These are phyloP conservation scores for Aleurites moluccanus DNA, from an alignment of 441 rosid genomes.

Conservation along the genomic window DNA sequence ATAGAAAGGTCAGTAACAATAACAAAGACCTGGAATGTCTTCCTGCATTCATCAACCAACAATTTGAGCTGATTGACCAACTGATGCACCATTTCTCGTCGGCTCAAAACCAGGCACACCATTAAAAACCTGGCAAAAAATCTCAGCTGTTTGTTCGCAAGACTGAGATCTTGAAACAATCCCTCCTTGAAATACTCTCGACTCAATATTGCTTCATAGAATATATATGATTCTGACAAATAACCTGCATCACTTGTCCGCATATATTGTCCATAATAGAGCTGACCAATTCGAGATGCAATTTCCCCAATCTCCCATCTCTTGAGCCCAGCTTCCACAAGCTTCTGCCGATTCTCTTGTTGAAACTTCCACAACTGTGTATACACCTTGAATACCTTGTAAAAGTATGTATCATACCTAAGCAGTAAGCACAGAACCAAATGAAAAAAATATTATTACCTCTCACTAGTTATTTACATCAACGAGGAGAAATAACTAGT, in stretches of 20 bases:
- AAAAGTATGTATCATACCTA: slow-evolving; percentile 92
- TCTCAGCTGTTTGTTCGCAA: slow-evolving; percentile 89
- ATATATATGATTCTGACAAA: slow-evolving; percentile 79
- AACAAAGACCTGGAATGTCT: slow-evolving; percentile 71
- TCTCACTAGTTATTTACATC: not conserved
- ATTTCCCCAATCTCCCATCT: slow-evolving; percentile 99
- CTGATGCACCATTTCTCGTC: slow-evolving; percentile 80
- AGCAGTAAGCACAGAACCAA: slow-evolving; percentile 27
- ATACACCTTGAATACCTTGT: slow-evolving; percentile 94
- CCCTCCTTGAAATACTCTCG: slow-evolving; percentile 94
- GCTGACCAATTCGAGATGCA: slow-evolving; percentile 92
- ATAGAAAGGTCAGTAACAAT: not conserved
- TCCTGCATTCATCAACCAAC: slow-evolving; percentile 90
- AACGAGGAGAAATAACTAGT: slow-evolving; percentile 5
- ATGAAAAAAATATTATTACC: not conserved
- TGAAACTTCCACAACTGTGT: slow-evolving; percentile 96
- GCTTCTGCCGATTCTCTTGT: slow-evolving; percentile 90
- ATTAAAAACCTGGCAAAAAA: slow-evolving; percentile 88
- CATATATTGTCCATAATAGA: slow-evolving; percentile 96
- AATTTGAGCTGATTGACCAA: slow-evolving; percentile 76
- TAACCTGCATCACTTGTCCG: slow-evolving; percentile 80
- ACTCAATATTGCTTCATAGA: slow-evolving; percentile 81
- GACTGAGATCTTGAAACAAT: slow-evolving; percentile 66
- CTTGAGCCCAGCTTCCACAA: slow-evolving; percentile 91
- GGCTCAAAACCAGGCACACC: slow-evolving; percentile 85